Evolutionary conservation across 192 early-diverging fungal species (phyloP).

Genomic region (Pecoramyces ruminantium): DNA sequence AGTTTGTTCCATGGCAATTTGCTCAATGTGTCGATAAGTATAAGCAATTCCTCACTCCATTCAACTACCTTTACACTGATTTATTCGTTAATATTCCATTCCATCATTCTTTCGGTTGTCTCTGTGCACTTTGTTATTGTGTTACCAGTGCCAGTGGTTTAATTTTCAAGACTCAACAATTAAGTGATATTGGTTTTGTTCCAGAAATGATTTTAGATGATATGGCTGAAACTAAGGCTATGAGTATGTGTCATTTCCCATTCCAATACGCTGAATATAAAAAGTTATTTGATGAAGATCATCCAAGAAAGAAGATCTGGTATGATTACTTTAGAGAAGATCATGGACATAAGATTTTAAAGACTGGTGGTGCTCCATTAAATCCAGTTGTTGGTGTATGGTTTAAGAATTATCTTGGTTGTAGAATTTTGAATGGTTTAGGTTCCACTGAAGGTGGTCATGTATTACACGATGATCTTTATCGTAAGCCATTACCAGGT

Average conservation of each 20-base stretch:
- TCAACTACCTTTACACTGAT: not conserved
- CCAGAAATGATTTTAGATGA: not conserved
- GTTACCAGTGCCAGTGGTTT: not conserved
- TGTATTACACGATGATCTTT: not conserved
- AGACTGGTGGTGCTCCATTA: not conserved
- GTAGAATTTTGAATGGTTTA: not conserved
- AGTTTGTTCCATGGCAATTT: not conserved
- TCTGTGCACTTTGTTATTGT: not conserved
- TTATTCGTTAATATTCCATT: not conserved
- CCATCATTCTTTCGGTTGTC: not conserved
- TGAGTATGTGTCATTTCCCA: not conserved
- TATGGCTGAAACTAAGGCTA: not conserved
- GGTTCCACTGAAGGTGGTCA: not conserved
- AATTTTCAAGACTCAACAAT: not conserved
- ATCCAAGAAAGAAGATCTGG: not conserved
- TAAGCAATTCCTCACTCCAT: not conserved
- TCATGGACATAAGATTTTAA: not conserved
- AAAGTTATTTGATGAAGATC: not conserved
- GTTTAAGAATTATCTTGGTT: not conserved
- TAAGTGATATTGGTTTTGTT: not conserved
- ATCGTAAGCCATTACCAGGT: not conserved
- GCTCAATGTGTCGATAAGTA: not conserved
- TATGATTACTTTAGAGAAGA: not conserved
- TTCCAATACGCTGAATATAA: not conserved
- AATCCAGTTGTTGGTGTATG: not conserved